phyloP scores from a whole-genome alignment of 371 early-diverging fungal species.

The Chytridium lagenaria region DNA sequence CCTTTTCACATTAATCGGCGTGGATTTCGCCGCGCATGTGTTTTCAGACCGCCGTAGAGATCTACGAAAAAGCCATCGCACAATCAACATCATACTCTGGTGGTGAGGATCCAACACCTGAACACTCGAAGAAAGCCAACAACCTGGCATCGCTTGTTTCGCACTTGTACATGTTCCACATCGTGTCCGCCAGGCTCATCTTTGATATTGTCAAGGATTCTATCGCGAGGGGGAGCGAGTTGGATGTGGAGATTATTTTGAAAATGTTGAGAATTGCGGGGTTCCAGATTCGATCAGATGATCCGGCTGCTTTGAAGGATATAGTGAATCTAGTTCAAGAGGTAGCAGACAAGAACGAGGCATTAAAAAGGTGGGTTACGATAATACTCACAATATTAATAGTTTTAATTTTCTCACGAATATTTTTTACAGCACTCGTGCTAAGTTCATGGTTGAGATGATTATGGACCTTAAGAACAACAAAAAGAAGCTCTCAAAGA shows the following conservation, averaged over 20 bases:
- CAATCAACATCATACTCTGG: too few relatives aligned
- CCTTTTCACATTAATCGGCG: constrained; percentile 80
- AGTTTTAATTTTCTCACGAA: too few relatives aligned
- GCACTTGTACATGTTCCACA: constrained; percentile 90
- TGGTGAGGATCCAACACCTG: constrained; percentile 38
- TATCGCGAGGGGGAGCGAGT: constrained; percentile 72
- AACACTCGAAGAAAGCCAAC: constrained; percentile 62
- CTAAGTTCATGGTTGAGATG: constrained; percentile 93
- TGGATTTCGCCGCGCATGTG: constrained; percentile 88
- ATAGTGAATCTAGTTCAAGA: constrained; percentile 78
- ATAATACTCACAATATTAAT: too few relatives aligned
- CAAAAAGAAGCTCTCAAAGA: constrained; percentile 69
- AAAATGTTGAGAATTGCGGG: constrained; percentile 86
- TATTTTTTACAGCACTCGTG: constrained; percentile 63
- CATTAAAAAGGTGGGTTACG: constrained; percentile 29
- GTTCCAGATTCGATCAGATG: constrained; percentile 87
- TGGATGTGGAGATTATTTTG: constrained; percentile 87
- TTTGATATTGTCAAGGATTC: constrained; percentile 84
- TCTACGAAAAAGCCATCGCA: constrained; percentile 65
- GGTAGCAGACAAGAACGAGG: constrained; percentile 55
- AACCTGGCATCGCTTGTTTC: constrained; percentile 83
- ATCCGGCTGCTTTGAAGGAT: constrained; percentile 86
- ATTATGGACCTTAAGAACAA: constrained; percentile 92
- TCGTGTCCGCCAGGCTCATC: constrained; percentile 79
- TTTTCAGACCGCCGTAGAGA: constrained; percentile 84